Evolutionary conservation across 2,329 filamentous ascomycete species (phyloP).

Genomic region (Paracorniculantispora psalliotae): DNA sequence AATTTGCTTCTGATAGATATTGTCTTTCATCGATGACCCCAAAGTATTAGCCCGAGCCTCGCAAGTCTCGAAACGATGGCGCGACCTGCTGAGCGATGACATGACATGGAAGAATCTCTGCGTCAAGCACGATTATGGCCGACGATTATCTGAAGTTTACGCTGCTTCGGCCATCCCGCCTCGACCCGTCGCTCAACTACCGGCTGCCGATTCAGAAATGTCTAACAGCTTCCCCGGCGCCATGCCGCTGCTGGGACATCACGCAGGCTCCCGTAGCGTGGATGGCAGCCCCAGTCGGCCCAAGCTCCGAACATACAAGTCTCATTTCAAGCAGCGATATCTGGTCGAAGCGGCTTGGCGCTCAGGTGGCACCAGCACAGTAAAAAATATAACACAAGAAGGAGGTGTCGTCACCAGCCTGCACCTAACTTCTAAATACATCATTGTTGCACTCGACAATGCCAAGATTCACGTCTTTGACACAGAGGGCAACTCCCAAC

Average conservation of each 20-base stretch:
- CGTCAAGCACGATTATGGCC: slow-evolving; percentile 86
- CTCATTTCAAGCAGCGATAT: slow-evolving; percentile 96
- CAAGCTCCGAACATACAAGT: slow-evolving; percentile 81
- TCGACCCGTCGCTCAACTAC: slow-evolving; percentile 26
- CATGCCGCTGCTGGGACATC: slow-evolving; percentile 31
- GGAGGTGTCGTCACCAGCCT: slow-evolving; percentile 95
- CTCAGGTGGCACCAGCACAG: slow-evolving; percentile 77
- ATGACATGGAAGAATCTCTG: slow-evolving; percentile 98
- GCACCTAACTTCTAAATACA: slow-evolving; percentile 91
- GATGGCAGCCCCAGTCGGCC: slow-evolving; percentile 49
- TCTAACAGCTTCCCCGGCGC: slow-evolving; percentile 42
- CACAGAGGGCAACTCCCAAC: slow-evolving; percentile 79
- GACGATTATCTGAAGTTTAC: slow-evolving; percentile 50
- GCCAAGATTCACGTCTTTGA: slow-evolving; percentile 98
- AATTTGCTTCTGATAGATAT: slow-evolving; percentile 52
- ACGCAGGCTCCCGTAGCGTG: slow-evolving; percentile 46
- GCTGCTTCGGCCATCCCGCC: slow-evolving; percentile 26
- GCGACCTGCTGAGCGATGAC: slow-evolving; percentile 89
- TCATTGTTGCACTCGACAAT: slow-evolving; percentile 95
- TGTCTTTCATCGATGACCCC: slow-evolving; percentile 96
- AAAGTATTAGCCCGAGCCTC: slow-evolving; percentile 89
- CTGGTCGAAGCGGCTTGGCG: slow-evolving; percentile 97
- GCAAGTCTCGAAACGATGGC: slow-evolving; percentile 93
- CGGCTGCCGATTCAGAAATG: slow-evolving; percentile 33
- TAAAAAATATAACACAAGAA: slow-evolving; percentile 88